A percentile compares a stretch with the other conserved stretches of the same genome.
Conservation (phyloP, 2,329 filamentous ascomycete genomes). For the Calonectria fujianensis region DNA sequence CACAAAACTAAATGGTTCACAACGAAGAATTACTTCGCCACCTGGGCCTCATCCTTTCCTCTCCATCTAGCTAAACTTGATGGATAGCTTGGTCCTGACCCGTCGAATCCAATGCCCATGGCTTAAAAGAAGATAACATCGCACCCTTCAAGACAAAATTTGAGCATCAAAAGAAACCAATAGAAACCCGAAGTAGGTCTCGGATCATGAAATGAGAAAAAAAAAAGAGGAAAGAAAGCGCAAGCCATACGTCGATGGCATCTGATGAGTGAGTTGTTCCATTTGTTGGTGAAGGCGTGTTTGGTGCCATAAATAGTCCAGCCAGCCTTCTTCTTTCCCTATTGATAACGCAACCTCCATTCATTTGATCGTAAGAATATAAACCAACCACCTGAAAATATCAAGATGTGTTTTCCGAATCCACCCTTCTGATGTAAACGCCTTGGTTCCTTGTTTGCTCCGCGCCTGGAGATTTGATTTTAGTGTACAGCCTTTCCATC, state of each 20-base stretch:
- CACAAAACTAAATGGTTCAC: neutral
- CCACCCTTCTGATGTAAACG: conserved; percentile 55
- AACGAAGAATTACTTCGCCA: neutral
- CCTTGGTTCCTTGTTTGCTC: conserved; percentile 52
- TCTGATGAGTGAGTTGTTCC: conserved; percentile 28
- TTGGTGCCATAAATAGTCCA: conserved; percentile 30
- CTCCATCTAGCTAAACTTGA: neutral
- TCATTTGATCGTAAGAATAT: conserved; percentile 32
- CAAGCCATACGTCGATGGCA: conserved; percentile 22
- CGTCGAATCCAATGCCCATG: conserved; percentile 7
- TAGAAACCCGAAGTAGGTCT: neutral
- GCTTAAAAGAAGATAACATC: conserved; percentile 1
- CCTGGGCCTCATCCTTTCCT: neutral
- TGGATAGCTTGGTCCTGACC: neutral
- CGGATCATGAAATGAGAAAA: conserved; percentile 1
- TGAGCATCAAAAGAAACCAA: conserved; percentile 21
- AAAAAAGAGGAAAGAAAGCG: conserved; percentile 19
- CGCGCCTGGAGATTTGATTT: conserved; percentile 45
- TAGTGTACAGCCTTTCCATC: conserved; percentile 52
- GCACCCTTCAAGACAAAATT: neutral
- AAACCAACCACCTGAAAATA: conserved; percentile 31
- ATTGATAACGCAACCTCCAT: conserved; percentile 26
- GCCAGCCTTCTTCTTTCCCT: conserved; percentile 24
- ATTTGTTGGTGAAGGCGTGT: conserved; percentile 24
- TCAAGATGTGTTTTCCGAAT: conserved; percentile 49